Evolutionary conservation across 345 rosid genomes (phyloP).

Genomic region (Eucalyptus sp.): DNA sequence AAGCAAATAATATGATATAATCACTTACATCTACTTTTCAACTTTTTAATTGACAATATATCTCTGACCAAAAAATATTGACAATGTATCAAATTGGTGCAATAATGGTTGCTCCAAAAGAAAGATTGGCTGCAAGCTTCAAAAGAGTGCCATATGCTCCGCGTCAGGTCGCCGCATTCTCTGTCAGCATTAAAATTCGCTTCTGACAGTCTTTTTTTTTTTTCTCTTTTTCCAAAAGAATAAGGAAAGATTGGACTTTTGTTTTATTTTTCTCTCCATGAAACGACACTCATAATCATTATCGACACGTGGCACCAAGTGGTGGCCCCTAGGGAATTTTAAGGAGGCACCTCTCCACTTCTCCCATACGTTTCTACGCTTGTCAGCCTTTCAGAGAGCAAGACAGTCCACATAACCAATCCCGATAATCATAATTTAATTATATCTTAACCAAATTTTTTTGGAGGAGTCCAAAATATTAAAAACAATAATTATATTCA

Average conservation of each 20-base stretch:
- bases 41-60: not conserved
- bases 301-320: not conserved
- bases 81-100: not conserved
- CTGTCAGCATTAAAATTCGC: not conserved
- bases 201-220: constrained; percentile 12
- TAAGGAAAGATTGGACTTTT: not conserved
- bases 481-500: not conserved
- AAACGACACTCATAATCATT: not conserved
- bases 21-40: not conserved
- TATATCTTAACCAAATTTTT: not conserved
- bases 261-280: not conserved
- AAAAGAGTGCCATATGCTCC: constrained; percentile 1
- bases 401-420: not conserved
- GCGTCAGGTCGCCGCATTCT: constrained; percentile 60
- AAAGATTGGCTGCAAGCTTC: not conserved
- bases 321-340: not conserved
- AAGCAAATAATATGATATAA: not conserved
- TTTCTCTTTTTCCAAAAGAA: not conserved
- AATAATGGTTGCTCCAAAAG: not conserved
- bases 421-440: not conserved
- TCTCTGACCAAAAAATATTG: not conserved
- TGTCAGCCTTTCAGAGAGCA: not conserved
- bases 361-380: not conserved
- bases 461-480: not conserved
- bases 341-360: not conserved